These are phyloP conservation scores for Orbilia brochopaga DNA, from an alignment of 2,329 filamentous ascomycete genomes.

Conservation along the genomic window DNA sequence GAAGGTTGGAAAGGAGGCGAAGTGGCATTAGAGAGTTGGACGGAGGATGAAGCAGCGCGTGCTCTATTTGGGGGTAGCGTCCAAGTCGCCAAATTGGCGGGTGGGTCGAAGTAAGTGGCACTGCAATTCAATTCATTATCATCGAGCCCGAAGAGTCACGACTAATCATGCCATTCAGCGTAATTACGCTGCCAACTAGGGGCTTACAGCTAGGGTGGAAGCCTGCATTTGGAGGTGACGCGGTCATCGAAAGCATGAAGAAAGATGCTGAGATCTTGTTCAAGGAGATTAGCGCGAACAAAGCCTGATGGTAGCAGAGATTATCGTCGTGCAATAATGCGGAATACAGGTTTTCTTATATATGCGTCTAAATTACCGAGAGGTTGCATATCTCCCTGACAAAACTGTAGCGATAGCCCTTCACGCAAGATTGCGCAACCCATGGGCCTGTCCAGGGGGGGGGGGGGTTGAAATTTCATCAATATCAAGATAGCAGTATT, in stretches of 20 bases:
- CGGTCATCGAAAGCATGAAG: slow-evolving; percentile 29
- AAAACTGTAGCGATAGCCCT: too few relatives aligned
- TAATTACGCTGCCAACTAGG: slow-evolving; percentile 29
- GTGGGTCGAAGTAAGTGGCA: slow-evolving; percentile 34
- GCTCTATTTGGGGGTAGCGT: slow-evolving; percentile 20
- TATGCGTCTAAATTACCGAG: too few relatives aligned
- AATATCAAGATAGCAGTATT: too few relatives aligned
- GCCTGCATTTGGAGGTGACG: slow-evolving; percentile 28
- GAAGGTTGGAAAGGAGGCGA: slow-evolving; percentile 30
- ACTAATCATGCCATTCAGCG: slow-evolving; percentile 12
- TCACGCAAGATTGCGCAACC: too few relatives aligned
- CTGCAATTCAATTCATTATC: neutral
- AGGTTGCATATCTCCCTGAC: too few relatives aligned
- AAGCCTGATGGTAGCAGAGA: too few relatives aligned
- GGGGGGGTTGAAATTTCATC: too few relatives aligned
- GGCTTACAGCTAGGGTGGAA: slow-evolving; percentile 29
- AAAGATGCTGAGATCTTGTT: slow-evolving; percentile 25
- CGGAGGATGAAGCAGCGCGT: slow-evolving; percentile 19
- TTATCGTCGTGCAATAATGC: too few relatives aligned
- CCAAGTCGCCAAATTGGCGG: slow-evolving; percentile 16
- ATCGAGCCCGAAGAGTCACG: neutral
- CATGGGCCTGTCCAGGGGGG: too few relatives aligned
- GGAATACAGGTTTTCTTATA: too few relatives aligned
- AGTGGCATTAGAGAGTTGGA: slow-evolving; percentile 23
- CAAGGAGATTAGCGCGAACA: slow-evolving; percentile 9